phyloP scores from a whole-genome alignment of 2,329 filamentous ascomycete species.

The Pseudomassariella vexata region DNA sequence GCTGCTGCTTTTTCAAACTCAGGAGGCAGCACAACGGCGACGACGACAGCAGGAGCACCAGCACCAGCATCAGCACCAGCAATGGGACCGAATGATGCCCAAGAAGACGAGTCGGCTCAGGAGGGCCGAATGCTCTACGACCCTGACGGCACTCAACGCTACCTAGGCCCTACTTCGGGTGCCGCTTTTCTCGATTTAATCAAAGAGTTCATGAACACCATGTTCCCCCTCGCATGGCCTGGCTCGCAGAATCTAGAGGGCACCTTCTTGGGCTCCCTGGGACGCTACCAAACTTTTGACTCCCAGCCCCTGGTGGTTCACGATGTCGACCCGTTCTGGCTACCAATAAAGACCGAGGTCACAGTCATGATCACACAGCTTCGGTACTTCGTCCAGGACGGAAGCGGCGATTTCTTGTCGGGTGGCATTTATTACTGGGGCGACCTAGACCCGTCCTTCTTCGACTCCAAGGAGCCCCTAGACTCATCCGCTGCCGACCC shows the following conservation, averaged over 20 bases:
- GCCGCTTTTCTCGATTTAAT: constrained; percentile 43
- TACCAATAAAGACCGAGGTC: constrained; percentile 32
- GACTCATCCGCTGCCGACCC: constrained; percentile 1
- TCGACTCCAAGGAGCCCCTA: constrained; percentile 13
- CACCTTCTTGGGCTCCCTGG: constrained; percentile 34
- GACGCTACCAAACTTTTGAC: constrained; percentile 42
- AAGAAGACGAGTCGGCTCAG: constrained; percentile 12
- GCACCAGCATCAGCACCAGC: constrained; percentile 3
- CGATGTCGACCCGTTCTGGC: constrained; percentile 31
- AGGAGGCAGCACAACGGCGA: constrained; percentile 5
- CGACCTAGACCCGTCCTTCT: constrained; percentile 24
- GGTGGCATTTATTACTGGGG: constrained; percentile 46
- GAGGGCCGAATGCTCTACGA: constrained; percentile 40
- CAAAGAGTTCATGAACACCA: constrained; percentile 39
- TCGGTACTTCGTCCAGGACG: constrained; percentile 39
- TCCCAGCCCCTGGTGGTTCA: constrained; percentile 32
- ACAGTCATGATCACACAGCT: constrained; percentile 31
- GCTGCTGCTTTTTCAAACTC: constrained; percentile 7
- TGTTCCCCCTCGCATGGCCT: constrained; percentile 27
- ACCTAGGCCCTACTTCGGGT: constrained; percentile 43
- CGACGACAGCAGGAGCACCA: constrained; percentile 2
- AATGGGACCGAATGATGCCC: constrained; percentile 3
- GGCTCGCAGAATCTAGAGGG: constrained; percentile 11
- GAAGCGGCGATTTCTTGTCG: constrained; percentile 31
- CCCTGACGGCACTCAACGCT: constrained; percentile 35